Conservation (phyloP, 2,329 filamentous ascomycete species). For the Clonostachys rhizophaga region DNA sequence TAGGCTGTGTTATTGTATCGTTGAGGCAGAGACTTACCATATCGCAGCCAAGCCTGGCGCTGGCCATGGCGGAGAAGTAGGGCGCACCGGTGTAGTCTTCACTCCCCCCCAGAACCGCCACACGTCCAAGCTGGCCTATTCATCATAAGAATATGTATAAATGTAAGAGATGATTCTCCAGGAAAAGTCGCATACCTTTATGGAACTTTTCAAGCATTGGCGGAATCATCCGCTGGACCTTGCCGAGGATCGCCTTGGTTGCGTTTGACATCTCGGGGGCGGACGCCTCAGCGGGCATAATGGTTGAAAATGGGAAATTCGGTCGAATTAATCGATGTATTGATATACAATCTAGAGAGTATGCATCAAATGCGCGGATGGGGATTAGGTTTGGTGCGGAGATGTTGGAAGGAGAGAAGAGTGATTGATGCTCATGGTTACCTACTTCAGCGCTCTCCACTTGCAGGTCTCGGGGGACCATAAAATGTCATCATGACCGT, state of each 20-base stretch:
- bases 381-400: too few species aligned
- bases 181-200: conserved; percentile 61
- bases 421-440: too few species aligned
- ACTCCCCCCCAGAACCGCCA: conserved; percentile 92
- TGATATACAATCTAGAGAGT: too few species aligned
- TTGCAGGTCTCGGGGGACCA: too few species aligned
- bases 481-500: too few species aligned
- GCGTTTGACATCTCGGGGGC: conserved; percentile 55
- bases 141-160: neutral
- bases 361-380: too few species aligned
- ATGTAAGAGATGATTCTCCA: neutral
- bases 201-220: conserved; percentile 95
- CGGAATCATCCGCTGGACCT: conserved; percentile 85
- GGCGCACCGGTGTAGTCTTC: conserved; percentile 96
- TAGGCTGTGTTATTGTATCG: neutral
- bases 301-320: too few species aligned
- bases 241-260: conserved; percentile 71
- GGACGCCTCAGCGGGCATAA: neutral
- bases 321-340: too few species aligned
- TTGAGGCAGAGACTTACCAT: conserved; percentile 53
- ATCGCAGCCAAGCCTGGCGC: conserved; percentile 82
- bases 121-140: conserved; percentile 83
- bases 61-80: conserved; percentile 97
- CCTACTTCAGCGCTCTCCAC: too few species aligned
- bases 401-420: too few species aligned